phyloP scores from a whole-genome alignment of 495 filamentous ascomycete genomes.

The Penicillium roqueforti region DNA sequence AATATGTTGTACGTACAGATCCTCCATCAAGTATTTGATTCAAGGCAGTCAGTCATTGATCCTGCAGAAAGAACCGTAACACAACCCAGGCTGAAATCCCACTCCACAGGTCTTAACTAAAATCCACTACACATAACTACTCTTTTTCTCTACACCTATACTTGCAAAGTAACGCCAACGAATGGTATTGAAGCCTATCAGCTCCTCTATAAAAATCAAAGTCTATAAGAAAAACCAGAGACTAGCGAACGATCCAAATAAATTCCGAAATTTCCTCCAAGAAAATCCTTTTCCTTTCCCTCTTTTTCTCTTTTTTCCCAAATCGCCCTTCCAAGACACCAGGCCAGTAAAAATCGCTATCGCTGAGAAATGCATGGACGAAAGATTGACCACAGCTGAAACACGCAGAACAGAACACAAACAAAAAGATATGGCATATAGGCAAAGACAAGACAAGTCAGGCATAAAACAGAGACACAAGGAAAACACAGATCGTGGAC shows the following conservation, averaged over 20 bases:
- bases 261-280: constrained; percentile 7
- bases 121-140: too few species aligned
- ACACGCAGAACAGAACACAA: not conserved
- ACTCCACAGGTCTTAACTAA: too few species aligned
- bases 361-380: constrained; percentile 43
- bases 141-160: not conserved
- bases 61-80: too few species aligned
- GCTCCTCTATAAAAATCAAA: constrained; percentile 9
- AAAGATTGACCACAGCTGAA: constrained; percentile 22
- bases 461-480: constrained; percentile 6
- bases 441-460: constrained; percentile 10
- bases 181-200: constrained; percentile 4
- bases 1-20: not conserved
- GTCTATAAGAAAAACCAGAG: constrained; percentile 13
- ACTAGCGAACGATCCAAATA: constrained; percentile 22
- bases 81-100: too few species aligned
- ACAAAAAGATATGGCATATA: constrained; percentile 10
- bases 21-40: not conserved
- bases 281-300: constrained; percentile 21
- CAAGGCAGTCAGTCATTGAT: not conserved
- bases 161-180: not conserved
- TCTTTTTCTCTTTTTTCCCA: constrained; percentile 21
- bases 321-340: constrained; percentile 24
- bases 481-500: constrained; percentile 15
- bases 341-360: constrained; percentile 19